Percentiles rank a stretch among this genome's conserved stretches.
phyloP scores from a whole-genome alignment of 208 protist genomes.

The Leishmania mexicana region DNA sequence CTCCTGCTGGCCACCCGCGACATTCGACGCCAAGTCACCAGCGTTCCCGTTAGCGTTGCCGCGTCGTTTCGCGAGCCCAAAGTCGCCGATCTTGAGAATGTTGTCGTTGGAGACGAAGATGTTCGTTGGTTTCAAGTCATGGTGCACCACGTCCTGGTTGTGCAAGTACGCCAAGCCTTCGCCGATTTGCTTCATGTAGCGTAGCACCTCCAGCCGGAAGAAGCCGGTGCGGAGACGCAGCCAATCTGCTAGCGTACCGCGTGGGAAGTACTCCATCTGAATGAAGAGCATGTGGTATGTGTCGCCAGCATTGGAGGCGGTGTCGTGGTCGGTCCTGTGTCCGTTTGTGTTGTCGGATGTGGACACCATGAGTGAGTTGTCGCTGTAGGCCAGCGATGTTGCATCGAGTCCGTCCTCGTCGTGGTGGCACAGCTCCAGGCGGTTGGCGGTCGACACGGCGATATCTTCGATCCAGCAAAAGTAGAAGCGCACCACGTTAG shows the following conservation, averaged over 20 bases:
- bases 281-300: slow-evolving; percentile 83
- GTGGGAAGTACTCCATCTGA: slow-evolving; percentile 86
- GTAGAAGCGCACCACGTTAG: slow-evolving; percentile 86
- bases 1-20: slow-evolving; percentile 43
- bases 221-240: slow-evolving; percentile 52
- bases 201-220: slow-evolving; percentile 63
- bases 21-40: slow-evolving; percentile 36
- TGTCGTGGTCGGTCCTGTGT: neutral
- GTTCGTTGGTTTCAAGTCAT: slow-evolving; percentile 88
- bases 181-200: slow-evolving; percentile 66
- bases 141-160: slow-evolving; percentile 72
- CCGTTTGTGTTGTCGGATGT: slow-evolving; percentile 1
- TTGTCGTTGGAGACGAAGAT: slow-evolving; percentile 69
- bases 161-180: slow-evolving; percentile 78
- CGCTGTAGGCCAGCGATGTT: slow-evolving; percentile 27
- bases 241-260: slow-evolving; percentile 73
- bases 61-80: slow-evolving; percentile 76
- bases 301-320: slow-evolving; percentile 5
- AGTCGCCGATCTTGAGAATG: slow-evolving; percentile 86
- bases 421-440: slow-evolving; percentile 50
- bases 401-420: slow-evolving; percentile 56
- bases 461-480: slow-evolving; percentile 86
- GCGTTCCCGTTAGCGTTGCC: slow-evolving; percentile 1
- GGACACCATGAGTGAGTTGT: slow-evolving; percentile 20
- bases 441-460: slow-evolving; percentile 40